Evolutionary conservation across 371 early-diverging fungal genomes (phyloP).

Genomic region (Rhizopus microsporus): DNA sequence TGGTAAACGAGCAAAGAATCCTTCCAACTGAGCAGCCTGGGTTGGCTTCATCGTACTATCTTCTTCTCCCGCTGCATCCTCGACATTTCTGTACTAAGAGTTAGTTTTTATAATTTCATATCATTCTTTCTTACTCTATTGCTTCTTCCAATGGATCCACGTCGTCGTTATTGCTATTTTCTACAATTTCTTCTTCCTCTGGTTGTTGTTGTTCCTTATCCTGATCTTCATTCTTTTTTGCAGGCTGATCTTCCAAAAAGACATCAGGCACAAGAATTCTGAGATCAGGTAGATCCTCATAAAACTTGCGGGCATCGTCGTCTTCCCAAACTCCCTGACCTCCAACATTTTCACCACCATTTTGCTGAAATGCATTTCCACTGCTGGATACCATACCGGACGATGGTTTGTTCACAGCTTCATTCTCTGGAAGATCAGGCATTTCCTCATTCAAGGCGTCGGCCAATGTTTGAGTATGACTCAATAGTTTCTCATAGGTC

Average conservation of each 20-base stretch:
- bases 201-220: slow-evolving; percentile 12
- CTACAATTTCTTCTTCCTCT: slow-evolving; percentile 39
- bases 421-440: slow-evolving; percentile 75
- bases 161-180: slow-evolving; percentile 18
- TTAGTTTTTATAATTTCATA: neutral
- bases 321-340: slow-evolving; percentile 81
- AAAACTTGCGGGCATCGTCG: slow-evolving; percentile 83
- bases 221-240: slow-evolving; percentile 35
- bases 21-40: slow-evolving; percentile 62
- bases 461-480: slow-evolving; percentile 63
- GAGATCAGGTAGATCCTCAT: slow-evolving; percentile 80
- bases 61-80: slow-evolving; percentile 26
- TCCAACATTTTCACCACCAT: slow-evolving; percentile 48
- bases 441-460: slow-evolving; percentile 68
- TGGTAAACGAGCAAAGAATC: slow-evolving; percentile 76
- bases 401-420: slow-evolving; percentile 50
- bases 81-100: neutral
- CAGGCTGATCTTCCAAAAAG: slow-evolving; percentile 61
- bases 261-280: slow-evolving; percentile 76
- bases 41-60: slow-evolving; percentile 43
- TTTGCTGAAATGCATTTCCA: slow-evolving; percentile 31
- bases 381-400: slow-evolving; percentile 51
- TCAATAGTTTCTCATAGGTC: slow-evolving; percentile 70
- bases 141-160: slow-evolving; percentile 36
- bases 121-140: slow-evolving; percentile 25